Evolutionary conservation across 495 filamentous ascomycete genomes (phyloP).

Genomic region (Apiosordaria backusii): DNA sequence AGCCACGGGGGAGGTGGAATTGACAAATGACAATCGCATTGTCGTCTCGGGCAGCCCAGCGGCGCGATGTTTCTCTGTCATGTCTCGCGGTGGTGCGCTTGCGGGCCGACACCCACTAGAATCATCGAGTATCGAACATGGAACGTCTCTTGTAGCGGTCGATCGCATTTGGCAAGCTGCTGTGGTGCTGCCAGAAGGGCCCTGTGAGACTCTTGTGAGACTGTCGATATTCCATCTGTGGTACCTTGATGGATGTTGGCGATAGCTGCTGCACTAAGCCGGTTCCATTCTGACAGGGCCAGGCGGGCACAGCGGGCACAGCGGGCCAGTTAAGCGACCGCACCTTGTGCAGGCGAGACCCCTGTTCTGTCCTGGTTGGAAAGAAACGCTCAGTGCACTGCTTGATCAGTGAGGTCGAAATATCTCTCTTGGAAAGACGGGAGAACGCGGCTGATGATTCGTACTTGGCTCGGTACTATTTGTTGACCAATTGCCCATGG

Average conservation of each 20-base stretch:
- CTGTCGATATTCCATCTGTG: not conserved
- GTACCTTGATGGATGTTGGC: not conserved
- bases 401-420: not conserved
- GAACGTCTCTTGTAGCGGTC: not conserved
- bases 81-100: not conserved
- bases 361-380: not conserved
- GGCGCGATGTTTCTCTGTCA: not conserved
- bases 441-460: not conserved
- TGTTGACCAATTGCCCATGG: not conserved
- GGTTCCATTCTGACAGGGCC: constrained; percentile 5
- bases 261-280: not conserved
- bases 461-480: not conserved
- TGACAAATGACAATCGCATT: not conserved
- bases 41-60: not conserved
- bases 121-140: not conserved
- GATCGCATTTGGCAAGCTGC: constrained; percentile 1
- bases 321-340: constrained; percentile 12
- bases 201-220: not conserved
- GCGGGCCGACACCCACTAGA: constrained; percentile 1
- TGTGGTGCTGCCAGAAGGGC: not conserved
- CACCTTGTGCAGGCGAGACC: constrained; percentile 5
- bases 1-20: not conserved
- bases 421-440: not conserved
- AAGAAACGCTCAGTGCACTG: not conserved
- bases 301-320: not conserved